phyloP scores from a whole-genome alignment of 345 rosid species.

The Salix koriyanagi region DNA sequence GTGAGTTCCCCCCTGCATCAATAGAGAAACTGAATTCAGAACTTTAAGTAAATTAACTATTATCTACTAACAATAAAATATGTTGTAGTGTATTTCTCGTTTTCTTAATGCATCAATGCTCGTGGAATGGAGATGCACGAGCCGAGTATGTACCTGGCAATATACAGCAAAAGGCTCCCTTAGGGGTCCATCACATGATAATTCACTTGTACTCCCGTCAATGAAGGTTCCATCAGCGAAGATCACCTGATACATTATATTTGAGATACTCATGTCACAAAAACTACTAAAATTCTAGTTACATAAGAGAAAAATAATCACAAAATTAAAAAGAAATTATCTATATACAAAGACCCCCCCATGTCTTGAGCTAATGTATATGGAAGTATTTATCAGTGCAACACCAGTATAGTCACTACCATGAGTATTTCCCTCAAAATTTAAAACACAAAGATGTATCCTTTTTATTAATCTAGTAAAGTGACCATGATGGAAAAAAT shows the following conservation, averaged over 20 bases:
- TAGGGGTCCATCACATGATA: constrained; percentile 60
- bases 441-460: neutral
- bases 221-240: constrained; percentile 70
- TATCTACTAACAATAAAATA: neutral
- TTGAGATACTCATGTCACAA: neutral
- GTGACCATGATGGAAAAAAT: neutral
- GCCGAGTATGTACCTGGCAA: constrained; percentile 41
- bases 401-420: neutral
- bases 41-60: neutral
- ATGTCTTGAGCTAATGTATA: no score
- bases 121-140: neutral
- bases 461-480: neutral
- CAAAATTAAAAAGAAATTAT: no score
- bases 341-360: no score
- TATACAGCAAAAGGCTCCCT: constrained; percentile 57
- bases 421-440: neutral
- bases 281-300: neutral
- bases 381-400: neutral
- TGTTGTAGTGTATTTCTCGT: neutral
- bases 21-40: neutral
- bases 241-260: constrained; percentile 39
- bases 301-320: neutral
- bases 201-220: constrained; percentile 64
- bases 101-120: neutral
- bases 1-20: constrained; percentile 57